Evolutionary conservation across 805 yeast genomes (phyloP).

Genomic region (Yarrowia deformans): DNA sequence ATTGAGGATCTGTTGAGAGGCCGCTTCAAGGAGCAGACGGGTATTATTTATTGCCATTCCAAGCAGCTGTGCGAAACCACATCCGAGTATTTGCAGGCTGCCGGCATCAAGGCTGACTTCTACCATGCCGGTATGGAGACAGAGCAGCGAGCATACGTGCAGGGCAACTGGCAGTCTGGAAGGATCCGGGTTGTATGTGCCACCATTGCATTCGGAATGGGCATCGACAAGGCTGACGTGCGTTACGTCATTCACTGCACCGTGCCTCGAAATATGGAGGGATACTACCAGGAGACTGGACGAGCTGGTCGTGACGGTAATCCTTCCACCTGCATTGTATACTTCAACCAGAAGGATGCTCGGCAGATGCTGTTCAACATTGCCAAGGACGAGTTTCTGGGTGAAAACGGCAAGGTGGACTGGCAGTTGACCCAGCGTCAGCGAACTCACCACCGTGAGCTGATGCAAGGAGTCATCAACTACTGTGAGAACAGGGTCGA

Average conservation of each 20-base stretch:
- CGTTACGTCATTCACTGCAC: slow-evolving; percentile 89
- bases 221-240: slow-evolving; percentile 96
- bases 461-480: slow-evolving; percentile 82
- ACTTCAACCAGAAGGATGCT: slow-evolving; percentile 81
- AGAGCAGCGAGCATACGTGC: slow-evolving; percentile 74
- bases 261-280: slow-evolving; percentile 89
- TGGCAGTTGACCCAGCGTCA: slow-evolving; percentile 59
- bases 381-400: slow-evolving; percentile 65
- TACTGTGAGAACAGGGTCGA: slow-evolving; percentile 92
- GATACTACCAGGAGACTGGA: slow-evolving; percentile 97
- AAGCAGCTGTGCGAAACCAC: slow-evolving; percentile 87
- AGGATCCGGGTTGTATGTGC: slow-evolving; percentile 85
- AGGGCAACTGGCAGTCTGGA: slow-evolving; percentile 80
- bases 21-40: slow-evolving; percentile 67
- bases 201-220: slow-evolving; percentile 99
- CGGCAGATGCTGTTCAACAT: slow-evolving; percentile 77
- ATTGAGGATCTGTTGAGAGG: slow-evolving; percentile 62
- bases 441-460: slow-evolving; percentile 77
- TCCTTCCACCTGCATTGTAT: slow-evolving; percentile 81
- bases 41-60: slow-evolving; percentile 93
- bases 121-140: slow-evolving; percentile 97
- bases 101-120: slow-evolving; percentile 72
- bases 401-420: slow-evolving; percentile 32
- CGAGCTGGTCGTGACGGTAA: slow-evolving; percentile 97
- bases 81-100: slow-evolving; percentile 61